phyloP scores from a whole-genome alignment of 345 rosid species.

The Gossypioides kirkii region DNA sequence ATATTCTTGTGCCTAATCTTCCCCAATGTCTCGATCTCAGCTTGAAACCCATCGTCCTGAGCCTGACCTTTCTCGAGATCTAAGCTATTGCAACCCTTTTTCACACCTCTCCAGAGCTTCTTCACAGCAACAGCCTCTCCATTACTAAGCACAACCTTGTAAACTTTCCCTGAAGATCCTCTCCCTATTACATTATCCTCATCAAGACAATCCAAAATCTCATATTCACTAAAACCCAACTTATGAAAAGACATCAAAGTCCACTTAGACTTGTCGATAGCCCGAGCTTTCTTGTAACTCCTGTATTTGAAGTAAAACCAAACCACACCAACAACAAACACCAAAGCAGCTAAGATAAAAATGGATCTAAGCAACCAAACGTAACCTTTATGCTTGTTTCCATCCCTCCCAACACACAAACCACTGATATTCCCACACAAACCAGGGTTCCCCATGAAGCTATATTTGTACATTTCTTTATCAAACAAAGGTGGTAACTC shows the following conservation, averaged over 20 bases:
- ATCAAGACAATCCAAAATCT: conserved; percentile 76
- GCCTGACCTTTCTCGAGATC: conserved; percentile 61
- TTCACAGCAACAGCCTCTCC: conserved; percentile 94
- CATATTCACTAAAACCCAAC: conserved; percentile 82
- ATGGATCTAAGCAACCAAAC: conserved; percentile 70
- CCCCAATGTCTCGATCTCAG: conserved; percentile 85
- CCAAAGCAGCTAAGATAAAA: conserved; percentile 61
- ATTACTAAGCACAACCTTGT: conserved; percentile 74
- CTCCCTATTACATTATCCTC: conserved; percentile 91
- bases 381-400: conserved; percentile 51
- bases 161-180: conserved; percentile 89
- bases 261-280: conserved; percentile 80
- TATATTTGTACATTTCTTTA: conserved; percentile 51
- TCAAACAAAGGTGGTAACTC: conserved; percentile 62
- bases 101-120: conserved; percentile 74
- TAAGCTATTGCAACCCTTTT: conserved; percentile 34
- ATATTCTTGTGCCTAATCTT: conserved; percentile 98
- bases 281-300: conserved; percentile 59
- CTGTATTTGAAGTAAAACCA: conserved; percentile 85
- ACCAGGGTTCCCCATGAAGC: conserved; percentile 81
- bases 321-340: conserved; percentile 57
- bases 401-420: conserved; percentile 42
- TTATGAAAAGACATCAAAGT: conserved; percentile 94
- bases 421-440: conserved; percentile 70
- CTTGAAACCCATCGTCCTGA: conserved; percentile 67